Evolutionary conservation across 2,329 filamentous ascomycete species (phyloP), one percentile per base, ranked within the genome.

Genomic region (Pseudogymnoascus sp.): DNA sequence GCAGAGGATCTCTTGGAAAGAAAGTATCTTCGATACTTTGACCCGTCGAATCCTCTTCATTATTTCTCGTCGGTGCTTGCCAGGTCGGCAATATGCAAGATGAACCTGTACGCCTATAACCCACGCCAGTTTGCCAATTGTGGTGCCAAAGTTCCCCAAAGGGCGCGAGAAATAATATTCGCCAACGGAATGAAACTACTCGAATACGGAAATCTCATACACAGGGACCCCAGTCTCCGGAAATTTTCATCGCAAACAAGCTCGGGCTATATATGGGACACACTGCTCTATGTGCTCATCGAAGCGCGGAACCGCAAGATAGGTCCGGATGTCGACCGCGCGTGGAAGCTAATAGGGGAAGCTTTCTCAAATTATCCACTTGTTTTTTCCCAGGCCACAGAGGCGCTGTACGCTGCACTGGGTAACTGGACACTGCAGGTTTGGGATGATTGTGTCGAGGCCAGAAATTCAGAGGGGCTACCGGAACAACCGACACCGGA

Each of bases 21-120:
- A n/a, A 73, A 70, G 12, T 75, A 72, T 57, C 59, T 76, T 14
- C 66, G 63, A 1, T 70, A 75, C 57, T 76, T 71, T 61, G 75
- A 76, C 61, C 64, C 67, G 9, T 70, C 71, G 4, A 62, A 63
- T n/a, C 58, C 67, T 33, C 60, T 66, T 36, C 66, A 69, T 61
- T 22, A 62, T 47, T 18, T 62, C 64, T 62, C 50, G 39, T 66
- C 53, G 1, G n/a, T 62, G 11, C 6, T 60, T 20, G 57, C 39
- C 38, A 58, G 66, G 30, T 66, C 65, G 0, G 59, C 64, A 2
- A 64, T 67, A 43, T 67, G 67, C 41, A 68, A 66, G 62, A 64
- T 68, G 63, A 64, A 53, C 37, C 37, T 68, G 8, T 63, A 65
- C 22, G 63, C 64, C 36, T 66, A 67, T 41, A 66, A 62, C 22